A percentile compares a stretch with the other conserved stretches of the same genome.
Conservation (phyloP, 108 stramenopile genomes). For the Cyclotella baltica region DNA sequence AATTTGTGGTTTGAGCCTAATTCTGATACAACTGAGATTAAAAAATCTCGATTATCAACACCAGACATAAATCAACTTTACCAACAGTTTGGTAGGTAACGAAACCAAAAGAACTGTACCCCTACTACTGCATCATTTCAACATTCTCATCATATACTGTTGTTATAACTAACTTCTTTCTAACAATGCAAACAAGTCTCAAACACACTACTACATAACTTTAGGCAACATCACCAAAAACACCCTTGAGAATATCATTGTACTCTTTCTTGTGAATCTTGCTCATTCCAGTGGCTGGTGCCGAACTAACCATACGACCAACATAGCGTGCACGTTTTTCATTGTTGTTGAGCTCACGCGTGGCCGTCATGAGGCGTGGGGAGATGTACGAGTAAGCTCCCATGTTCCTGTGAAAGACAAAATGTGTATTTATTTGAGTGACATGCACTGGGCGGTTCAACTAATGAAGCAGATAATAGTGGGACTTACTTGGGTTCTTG, state of each 20-base stretch:
- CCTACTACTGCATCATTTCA: no score
- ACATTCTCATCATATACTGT: no score
- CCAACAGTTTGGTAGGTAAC: no score
- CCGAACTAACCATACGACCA: conserved; percentile 93
- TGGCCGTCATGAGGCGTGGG: conserved; percentile 96
- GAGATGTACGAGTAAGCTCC: conserved; percentile 92
- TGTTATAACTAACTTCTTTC: no score
- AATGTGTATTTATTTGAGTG: not conserved
- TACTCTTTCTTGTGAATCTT: conserved; percentile 91
- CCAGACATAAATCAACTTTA: no score
- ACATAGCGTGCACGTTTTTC: conserved; percentile 95
- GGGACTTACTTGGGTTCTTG: conserved; percentile 90
- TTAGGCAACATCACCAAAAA: conserved; percentile 61
- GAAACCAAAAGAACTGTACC: no score
- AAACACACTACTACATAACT: no score
- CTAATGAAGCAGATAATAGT: conserved; percentile 1
- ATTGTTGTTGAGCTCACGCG: conserved; percentile 88
- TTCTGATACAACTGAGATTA: no score
- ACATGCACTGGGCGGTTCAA: not conserved
- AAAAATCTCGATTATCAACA: no score
- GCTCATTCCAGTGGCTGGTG: conserved; percentile 96
- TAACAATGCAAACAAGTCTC: no score
- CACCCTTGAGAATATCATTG: conserved; percentile 84
- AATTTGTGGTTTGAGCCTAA: no score
- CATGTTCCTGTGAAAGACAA: conserved; percentile 89